These are phyloP conservation scores for Terana coerulea DNA, from an alignment of 768 basidiomycete species.

Conservation along the genomic window DNA sequence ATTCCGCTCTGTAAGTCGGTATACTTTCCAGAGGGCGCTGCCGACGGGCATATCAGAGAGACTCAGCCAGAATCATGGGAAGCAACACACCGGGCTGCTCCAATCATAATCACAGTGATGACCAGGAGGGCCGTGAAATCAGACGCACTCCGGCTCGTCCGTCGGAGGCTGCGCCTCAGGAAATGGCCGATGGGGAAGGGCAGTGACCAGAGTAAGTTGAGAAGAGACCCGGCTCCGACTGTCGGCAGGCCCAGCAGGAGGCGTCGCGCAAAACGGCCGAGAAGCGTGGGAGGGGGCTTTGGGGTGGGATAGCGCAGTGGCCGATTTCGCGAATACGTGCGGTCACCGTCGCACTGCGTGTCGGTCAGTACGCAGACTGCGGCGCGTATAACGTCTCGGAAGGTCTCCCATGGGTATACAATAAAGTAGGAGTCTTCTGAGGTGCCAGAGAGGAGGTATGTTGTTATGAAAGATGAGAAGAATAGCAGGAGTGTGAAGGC, in stretches of 20 bases:
- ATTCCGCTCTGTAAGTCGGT: slow-evolving; percentile 53
- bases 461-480: slow-evolving; percentile 65
- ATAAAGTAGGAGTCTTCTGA: slow-evolving; percentile 36
- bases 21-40: slow-evolving; percentile 72
- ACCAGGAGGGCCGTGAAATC: slow-evolving; percentile 69
- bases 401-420: slow-evolving; percentile 52
- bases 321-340: neutral
- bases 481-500: slow-evolving; percentile 66
- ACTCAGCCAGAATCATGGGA: slow-evolving; percentile 15
- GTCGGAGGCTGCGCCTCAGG: slow-evolving; percentile 58
- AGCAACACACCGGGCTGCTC: slow-evolving; percentile 52
- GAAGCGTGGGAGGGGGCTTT: slow-evolving; percentile 39
- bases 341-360: slow-evolving; percentile 35
- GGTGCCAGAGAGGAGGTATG: slow-evolving; percentile 64
- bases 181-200: slow-evolving; percentile 63
- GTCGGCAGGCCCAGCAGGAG: slow-evolving; percentile 76
- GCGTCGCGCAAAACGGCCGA: slow-evolving; percentile 59
- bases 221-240: slow-evolving; percentile 70
- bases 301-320: slow-evolving; percentile 1
- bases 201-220: slow-evolving; percentile 65
- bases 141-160: slow-evolving; percentile 50
- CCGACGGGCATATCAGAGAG: neutral
- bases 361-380: slow-evolving; percentile 58
- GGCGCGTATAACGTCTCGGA: slow-evolving; percentile 57
- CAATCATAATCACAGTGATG: slow-evolving; percentile 54